These are phyloP conservation scores for Paecilomyces sp. DNA, from an alignment of 2,329 filamentous ascomycete species.

Conservation along the genomic window DNA sequence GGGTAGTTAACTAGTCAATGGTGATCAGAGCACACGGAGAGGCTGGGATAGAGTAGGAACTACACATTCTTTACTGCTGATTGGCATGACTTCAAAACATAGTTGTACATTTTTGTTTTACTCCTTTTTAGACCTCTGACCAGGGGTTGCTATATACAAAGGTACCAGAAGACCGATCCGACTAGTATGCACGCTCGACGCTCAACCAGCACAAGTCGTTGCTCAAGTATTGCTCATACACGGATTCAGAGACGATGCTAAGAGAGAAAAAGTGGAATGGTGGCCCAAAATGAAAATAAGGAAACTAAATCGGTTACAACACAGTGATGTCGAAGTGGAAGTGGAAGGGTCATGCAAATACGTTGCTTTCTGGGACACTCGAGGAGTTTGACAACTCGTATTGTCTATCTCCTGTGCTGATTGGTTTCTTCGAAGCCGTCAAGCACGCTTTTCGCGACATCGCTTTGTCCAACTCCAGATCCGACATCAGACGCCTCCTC, in stretches of 20 bases:
- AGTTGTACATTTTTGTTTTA: not conserved
- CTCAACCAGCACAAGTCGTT: not conserved
- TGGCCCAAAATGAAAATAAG: not conserved
- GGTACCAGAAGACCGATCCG: not conserved
- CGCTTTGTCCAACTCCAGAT: constrained; percentile 16
- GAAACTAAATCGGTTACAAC: not conserved
- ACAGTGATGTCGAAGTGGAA: not conserved
- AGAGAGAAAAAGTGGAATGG: not conserved
- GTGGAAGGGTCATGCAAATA: not conserved
- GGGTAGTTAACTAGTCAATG: too few relatives aligned
- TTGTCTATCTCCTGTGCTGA: constrained; percentile 20
- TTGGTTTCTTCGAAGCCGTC: constrained; percentile 41
- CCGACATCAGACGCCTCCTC: constrained; percentile 23
- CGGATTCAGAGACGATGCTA: not conserved
- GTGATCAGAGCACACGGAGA: too few relatives aligned
- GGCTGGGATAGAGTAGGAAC: too few relatives aligned
- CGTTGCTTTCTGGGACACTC: not conserved
- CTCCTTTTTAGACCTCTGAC: not conserved
- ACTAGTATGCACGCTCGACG: not conserved
- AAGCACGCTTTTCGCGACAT: constrained; percentile 43
- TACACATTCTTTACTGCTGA: not conserved
- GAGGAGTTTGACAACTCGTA: constrained; percentile 1
- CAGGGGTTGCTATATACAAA: not conserved
- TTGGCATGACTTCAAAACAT: not conserved
- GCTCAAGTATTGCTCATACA: not conserved